Evolutionary conservation across 257 asterid genomes (phyloP).

Genomic region (Nicotiana paniculata): DNA sequence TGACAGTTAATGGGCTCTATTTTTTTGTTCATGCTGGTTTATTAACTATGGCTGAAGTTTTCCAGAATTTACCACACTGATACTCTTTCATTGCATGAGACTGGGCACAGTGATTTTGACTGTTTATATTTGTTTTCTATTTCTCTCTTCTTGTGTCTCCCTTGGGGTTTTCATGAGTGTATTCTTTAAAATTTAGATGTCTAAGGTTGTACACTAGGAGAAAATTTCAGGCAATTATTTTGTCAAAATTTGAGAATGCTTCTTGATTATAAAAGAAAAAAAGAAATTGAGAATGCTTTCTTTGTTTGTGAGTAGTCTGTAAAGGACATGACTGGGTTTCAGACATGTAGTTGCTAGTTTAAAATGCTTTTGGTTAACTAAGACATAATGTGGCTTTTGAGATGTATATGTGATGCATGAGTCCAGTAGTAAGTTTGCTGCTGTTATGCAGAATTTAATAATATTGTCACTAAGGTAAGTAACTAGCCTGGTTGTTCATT

Average conservation of each 20-base stretch:
- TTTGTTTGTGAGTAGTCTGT: background rate
- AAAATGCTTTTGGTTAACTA: background rate
- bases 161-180: background rate
- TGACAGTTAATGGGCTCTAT: background rate
- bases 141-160: background rate
- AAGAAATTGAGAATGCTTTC: background rate
- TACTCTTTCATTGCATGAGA: background rate
- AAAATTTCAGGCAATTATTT: background rate
- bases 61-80: background rate
- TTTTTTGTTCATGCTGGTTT: background rate
- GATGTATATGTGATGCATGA: background rate
- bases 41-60: background rate
- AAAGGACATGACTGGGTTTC: background rate
- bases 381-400: background rate
- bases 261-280: background rate
- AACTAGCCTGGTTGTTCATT: background rate
- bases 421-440: background rate
- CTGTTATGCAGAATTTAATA: background rate
- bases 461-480: background rate
- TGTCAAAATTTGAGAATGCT: background rate
- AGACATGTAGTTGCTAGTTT: background rate
- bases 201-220: background rate
- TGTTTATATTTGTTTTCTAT: background rate
- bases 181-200: background rate
- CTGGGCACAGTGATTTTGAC: background rate